Conservation (phyloP, 2,329 filamentous ascomycete species). For the Neofusicoccum parvum region DNA sequence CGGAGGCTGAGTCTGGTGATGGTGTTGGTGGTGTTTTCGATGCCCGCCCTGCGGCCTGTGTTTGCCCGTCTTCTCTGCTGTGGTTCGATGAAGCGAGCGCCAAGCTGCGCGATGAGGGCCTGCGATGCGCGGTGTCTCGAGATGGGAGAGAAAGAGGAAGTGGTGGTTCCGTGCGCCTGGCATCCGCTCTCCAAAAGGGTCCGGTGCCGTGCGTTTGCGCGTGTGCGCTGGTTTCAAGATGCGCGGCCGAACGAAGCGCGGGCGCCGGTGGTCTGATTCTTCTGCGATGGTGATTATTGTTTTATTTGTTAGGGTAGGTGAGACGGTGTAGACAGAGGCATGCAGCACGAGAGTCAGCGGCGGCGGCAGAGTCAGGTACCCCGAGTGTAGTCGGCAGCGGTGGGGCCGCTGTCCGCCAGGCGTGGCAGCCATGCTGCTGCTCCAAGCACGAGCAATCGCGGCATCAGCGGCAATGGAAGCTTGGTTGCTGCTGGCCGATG, state of each 20-base stretch:
- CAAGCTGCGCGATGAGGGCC: not conserved
- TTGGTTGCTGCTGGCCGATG: not conserved
- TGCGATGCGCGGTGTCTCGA: not conserved
- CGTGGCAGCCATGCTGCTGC: not conserved
- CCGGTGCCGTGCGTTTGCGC: not conserved
- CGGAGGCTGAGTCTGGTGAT: not conserved
- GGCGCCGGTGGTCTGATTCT: not conserved
- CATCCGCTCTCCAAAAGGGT: too few relatives aligned
- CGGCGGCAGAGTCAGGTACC: too few relatives aligned
- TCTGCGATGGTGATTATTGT: too few relatives aligned
- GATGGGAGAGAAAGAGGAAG: not conserved
- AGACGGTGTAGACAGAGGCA: too few relatives aligned
- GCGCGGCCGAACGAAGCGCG: not conserved
- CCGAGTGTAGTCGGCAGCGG: not conserved
- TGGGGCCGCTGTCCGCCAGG: not conserved
- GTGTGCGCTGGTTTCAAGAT: slow-evolving; percentile 5
- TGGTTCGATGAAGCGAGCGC: not conserved
- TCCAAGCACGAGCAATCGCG: not conserved
- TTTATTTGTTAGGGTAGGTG: too few relatives aligned
- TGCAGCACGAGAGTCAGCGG: too few relatives aligned
- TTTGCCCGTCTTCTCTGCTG: not conserved
- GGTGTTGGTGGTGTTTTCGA: too few relatives aligned
- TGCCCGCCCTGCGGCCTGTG: too few relatives aligned
- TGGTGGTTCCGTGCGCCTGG: too few relatives aligned
- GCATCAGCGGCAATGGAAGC: not conserved